phyloP scores from a whole-genome alignment of 208 protist species.

The Trichomonas vaginalis region DNA sequence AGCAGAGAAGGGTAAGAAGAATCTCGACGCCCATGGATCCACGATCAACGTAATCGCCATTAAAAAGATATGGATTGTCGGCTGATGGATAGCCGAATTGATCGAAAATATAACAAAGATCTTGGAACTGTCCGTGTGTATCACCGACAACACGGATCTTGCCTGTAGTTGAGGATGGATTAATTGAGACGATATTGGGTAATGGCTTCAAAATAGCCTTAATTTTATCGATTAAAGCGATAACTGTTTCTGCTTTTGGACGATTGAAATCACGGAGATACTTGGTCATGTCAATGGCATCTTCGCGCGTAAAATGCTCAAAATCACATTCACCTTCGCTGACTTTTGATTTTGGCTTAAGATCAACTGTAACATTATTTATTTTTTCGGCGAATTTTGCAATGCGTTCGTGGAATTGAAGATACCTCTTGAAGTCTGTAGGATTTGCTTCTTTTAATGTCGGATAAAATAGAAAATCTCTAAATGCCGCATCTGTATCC shows the following conservation, averaged over 20 bases:
- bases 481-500: background rate
- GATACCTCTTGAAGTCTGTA: background rate
- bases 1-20: background rate
- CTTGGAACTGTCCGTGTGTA: background rate
- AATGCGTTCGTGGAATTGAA: background rate
- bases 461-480: background rate
- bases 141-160: background rate
- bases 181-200: background rate
- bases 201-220: background rate
- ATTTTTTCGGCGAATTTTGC: background rate
- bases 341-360: background rate
- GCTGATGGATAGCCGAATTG: background rate
- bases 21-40: background rate
- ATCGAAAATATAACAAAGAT: background rate
- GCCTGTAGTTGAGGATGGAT: background rate
- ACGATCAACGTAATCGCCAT: conserved; percentile 15
- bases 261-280: background rate
- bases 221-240: background rate
- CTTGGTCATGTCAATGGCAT: background rate
- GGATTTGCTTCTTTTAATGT: background rate
- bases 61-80: conserved; percentile 8
- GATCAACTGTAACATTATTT: background rate
- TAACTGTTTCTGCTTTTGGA: background rate
- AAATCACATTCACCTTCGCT: background rate
- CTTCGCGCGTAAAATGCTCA: background rate